Evolutionary conservation across 495 filamentous ascomycete genomes (phyloP), one percentile per base, ranked within the genome.

Genomic region (Aspergillus cristatus): DNA sequence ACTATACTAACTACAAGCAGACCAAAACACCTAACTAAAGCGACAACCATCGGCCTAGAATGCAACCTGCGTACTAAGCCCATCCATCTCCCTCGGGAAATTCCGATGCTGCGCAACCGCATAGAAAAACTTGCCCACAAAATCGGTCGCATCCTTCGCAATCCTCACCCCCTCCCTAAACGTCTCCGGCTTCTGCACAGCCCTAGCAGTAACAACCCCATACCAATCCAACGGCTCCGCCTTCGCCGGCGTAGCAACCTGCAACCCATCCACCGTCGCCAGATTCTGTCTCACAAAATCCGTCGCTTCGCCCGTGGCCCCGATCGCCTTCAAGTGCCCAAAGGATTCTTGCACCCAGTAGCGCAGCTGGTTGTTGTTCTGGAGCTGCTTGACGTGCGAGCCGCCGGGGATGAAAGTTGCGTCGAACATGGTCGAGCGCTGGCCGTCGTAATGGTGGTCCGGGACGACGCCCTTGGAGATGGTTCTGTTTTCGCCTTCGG

Each of bases 311-410:
- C 81, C 75, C 0, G 74, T 79, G 13, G 79, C 76, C 28, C 81
- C 80, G 40, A 90, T 78, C 22, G 80, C 57, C 62, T 87, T 82
- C 37, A 84, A 54, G 42, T 84, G 74, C 5, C 82, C 75, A 52
- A 84, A 87, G 1, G 83, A 72, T 57, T 87, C 82, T 35, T 81
- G 73, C 20, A 89, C 62, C 79, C 79, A 88, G 62, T 87, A 79
- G 16, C 82, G 51, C 0, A 81, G 78, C 26, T 84, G 75, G 4
- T 84, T 82, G 35, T 70, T 81, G 57, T 75, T 71, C 33, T 68
- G 55, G 2, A 88, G 68, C 1, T 71, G 70, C 42, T 58, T 49
- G 6, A 78, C 71, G 36, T 82, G 62, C 0, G 65, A 60, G 0
- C 82, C 82, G 16, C 82, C 81, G 18, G 81, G 81, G 13, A 88